Conservation (phyloP, 2,329 filamentous ascomycete genomes). For the Drechslera avenae region DNA sequence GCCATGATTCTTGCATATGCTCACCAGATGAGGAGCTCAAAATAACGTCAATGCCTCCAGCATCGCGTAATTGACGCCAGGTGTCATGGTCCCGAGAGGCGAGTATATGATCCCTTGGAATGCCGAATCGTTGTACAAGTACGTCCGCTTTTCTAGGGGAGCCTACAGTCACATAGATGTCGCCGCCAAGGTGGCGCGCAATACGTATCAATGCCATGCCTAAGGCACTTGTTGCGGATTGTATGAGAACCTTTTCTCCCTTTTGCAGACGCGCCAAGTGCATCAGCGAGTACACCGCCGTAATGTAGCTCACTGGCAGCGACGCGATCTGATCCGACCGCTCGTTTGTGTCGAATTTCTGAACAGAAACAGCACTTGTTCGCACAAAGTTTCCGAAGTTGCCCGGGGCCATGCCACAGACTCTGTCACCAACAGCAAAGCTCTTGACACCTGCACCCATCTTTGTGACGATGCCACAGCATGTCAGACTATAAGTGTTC, state of each 20-base stretch:
- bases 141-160: background rate
- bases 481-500: background rate
- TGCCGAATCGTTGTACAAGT: too few relatives aligned
- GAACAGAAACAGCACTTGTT: background rate
- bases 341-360: slow-evolving; percentile 13
- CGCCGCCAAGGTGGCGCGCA: slow-evolving; percentile 16
- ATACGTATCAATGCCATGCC: slow-evolving; percentile 29
- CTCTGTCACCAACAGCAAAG: slow-evolving; percentile 2
- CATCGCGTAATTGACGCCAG: background rate
- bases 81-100: too few relatives aligned
- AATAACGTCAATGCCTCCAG: slow-evolving; percentile 39
- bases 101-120: too few relatives aligned
- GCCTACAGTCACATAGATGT: slow-evolving; percentile 35
- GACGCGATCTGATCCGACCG: background rate
- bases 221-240: slow-evolving; percentile 8
- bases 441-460: slow-evolving; percentile 14
- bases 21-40: slow-evolving; percentile 30
- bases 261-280: background rate
- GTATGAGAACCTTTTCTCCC: slow-evolving; percentile 21
- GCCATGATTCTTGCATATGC: slow-evolving; percentile 8
- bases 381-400: slow-evolving; percentile 29
- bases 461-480: background rate
- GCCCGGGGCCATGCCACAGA: slow-evolving; percentile 18
- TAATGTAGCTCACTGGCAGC: background rate
- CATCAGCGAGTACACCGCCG: background rate